Evolutionary conservation across 2,329 filamentous ascomycete genomes (phyloP), one percentile per base, ranked within the genome.

Genomic region (Sphaceloma murrayae): DNA sequence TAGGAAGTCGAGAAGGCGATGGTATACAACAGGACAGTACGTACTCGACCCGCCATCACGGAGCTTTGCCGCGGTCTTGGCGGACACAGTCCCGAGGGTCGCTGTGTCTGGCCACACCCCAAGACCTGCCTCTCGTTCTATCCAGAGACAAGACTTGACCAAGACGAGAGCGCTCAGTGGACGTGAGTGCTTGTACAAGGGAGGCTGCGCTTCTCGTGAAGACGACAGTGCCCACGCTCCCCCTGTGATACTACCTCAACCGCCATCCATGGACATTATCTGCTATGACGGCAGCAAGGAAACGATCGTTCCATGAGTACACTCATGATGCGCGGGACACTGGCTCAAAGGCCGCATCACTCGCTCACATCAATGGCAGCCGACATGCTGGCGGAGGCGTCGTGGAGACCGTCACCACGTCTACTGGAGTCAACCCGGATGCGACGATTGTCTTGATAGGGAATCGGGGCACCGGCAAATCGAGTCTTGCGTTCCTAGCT

Each of bases 381-480:
- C 18, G 13, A 4, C 18, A 21, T 17, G 24, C 13, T 3, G 24
- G 19, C 18, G 17, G 22, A 7, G 38, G 7, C 10, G 4, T 22
- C 5, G n/a, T 31, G 5, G 24, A 31, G 26, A 19, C 13, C 16
- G 16, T 24, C 6, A 29, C n/a, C 26, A 9, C 14, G 11, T 19
- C 24, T 11, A 32, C 56, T 13, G 17, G 18, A 9, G 83, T 82
- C 54, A 63, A 67, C 6, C 59, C 69, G 7, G 72, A 82, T 65
- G 77, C 80, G 2, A 85, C 83, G 1, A 77, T 88, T 45, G 73
- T 87, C 5, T 67, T 88, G 13, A 73, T 83, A 16, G 83, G 83
- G 2, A 77, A 85, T 46, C 76, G 80, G 10, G 83, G 82, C 8
- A 77, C 80, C 4, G 83, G 83, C 11, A 87, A 87, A 60, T 82